phyloP scores from a whole-genome alignment of 805 yeast genomes.

The Kluyveromyces lactis region DNA sequence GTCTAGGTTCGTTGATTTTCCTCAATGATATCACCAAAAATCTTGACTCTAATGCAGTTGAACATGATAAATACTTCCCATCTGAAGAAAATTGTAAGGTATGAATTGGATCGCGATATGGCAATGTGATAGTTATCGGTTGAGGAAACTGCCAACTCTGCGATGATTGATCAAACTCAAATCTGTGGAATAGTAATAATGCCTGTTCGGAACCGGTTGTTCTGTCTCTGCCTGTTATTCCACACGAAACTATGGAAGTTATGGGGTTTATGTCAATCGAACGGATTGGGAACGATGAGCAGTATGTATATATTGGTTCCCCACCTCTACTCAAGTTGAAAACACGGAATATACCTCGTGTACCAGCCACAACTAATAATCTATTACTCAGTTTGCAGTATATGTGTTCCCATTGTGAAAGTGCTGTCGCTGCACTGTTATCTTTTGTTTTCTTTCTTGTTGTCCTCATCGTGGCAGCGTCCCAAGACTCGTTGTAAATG shows the following conservation, averaged over 20 bases:
- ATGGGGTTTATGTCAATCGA: slow-evolving; percentile 65
- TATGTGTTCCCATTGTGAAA: slow-evolving; percentile 47
- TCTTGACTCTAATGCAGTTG: slow-evolving; percentile 61
- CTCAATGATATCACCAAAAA: slow-evolving; percentile 65
- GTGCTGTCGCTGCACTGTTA: slow-evolving; percentile 7
- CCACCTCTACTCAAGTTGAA: slow-evolving; percentile 52
- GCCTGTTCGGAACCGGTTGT: slow-evolving; percentile 66
- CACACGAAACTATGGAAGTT: slow-evolving; percentile 63
- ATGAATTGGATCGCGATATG: slow-evolving; percentile 80
- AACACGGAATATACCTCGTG: slow-evolving; percentile 62
- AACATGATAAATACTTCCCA: slow-evolving; percentile 62
- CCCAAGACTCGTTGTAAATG: slow-evolving; percentile 6
- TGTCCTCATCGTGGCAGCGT: slow-evolving; percentile 10
- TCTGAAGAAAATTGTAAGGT: slow-evolving; percentile 64
- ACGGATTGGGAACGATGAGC: slow-evolving; percentile 66
- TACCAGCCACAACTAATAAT: slow-evolving; percentile 57
- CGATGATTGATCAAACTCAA: slow-evolving; percentile 11
- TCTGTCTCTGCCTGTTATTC: slow-evolving; percentile 74
- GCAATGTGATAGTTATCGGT: slow-evolving; percentile 68
- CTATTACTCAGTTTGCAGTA: slow-evolving; percentile 50
- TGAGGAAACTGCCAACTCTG: slow-evolving; percentile 29
- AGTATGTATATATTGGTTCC: slow-evolving; percentile 55
- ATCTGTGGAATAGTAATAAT: slow-evolving; percentile 52
- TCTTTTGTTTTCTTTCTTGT: slow-evolving; percentile 10
- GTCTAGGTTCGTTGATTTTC: slow-evolving; percentile 54